These are phyloP conservation scores for Wickerhamomyces tratensis DNA, from an alignment of 805 yeast species.

Conservation along the genomic window DNA sequence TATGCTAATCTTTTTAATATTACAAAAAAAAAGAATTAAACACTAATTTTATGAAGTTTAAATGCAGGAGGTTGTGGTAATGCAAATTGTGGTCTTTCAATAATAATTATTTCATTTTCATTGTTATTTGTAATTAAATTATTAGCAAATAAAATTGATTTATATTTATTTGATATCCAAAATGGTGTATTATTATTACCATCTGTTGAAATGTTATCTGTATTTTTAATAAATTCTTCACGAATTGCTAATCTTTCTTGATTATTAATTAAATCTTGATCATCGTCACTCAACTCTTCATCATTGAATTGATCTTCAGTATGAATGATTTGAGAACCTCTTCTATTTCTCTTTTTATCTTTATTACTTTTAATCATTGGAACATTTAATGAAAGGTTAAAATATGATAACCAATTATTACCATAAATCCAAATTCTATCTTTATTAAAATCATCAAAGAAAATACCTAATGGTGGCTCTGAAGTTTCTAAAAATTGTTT, in stretches of 20 bases:
- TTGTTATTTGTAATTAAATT: conserved; percentile 32
- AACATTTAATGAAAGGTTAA: conserved; percentile 53
- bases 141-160: conserved; percentile 58
- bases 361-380: conserved; percentile 29
- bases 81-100: conserved; percentile 65
- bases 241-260: conserved; percentile 3
- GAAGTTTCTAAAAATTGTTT: conserved; percentile 42
- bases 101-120: conserved; percentile 45
- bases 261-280: conserved; percentile 9
- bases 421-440: conserved; percentile 80
- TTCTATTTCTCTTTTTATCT: conserved; percentile 29
- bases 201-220: background rate
- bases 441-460: conserved; percentile 31
- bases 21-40: conserved; percentile 16
- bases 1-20: too few relatives aligned
- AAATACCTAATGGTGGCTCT: conserved; percentile 70
- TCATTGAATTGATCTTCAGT: conserved; percentile 23
- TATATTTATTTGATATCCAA: conserved; percentile 70
- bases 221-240: conserved; percentile 4
- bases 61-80: conserved; percentile 56
- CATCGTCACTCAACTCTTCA: conserved; percentile 17
- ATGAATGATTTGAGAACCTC: conserved; percentile 31
- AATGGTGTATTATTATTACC: conserved; percentile 32
- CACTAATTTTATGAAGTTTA: conserved; percentile 43
- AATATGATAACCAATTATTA: conserved; percentile 65